Conservation (phyloP, 495 filamentous ascomycete species). For the Xylaria palmicola region DNA sequence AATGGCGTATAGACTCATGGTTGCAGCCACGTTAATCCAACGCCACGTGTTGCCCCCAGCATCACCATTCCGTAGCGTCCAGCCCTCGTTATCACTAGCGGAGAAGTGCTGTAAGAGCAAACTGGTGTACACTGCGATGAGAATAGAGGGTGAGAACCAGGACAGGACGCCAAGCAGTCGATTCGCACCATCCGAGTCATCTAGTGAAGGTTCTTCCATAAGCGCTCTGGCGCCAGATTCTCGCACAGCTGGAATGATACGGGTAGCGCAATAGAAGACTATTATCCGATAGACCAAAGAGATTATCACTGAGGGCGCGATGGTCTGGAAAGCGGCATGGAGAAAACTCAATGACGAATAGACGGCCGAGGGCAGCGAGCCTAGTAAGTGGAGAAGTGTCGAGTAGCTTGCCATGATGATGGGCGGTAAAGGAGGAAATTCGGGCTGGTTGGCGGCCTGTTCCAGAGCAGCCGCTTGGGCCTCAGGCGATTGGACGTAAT, state of each 20-base stretch:
- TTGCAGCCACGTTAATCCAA: slow-evolving; percentile 87
- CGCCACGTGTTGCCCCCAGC: slow-evolving; percentile 83
- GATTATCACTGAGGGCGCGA: slow-evolving; percentile 92
- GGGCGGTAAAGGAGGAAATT: slow-evolving; percentile 91
- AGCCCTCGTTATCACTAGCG: slow-evolving; percentile 70
- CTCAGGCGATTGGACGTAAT: slow-evolving; percentile 78
- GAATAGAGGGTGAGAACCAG: slow-evolving; percentile 89
- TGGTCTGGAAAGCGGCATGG: slow-evolving; percentile 83
- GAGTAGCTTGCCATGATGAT: slow-evolving; percentile 99
- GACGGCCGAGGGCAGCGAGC: slow-evolving; percentile 76
- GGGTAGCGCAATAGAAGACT: slow-evolving; percentile 92
- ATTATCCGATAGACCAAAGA: slow-evolving; percentile 88
- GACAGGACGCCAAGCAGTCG: slow-evolving; percentile 76
- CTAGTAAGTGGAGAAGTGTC: slow-evolving; percentile 80
- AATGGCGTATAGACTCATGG: slow-evolving; percentile 84
- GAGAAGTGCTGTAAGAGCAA: slow-evolving; percentile 94
- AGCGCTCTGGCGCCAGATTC: slow-evolving; percentile 80
- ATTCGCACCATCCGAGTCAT: slow-evolving; percentile 80
- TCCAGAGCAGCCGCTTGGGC: slow-evolving; percentile 53
- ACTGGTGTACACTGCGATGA: slow-evolving; percentile 96
- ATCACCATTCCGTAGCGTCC: slow-evolving; percentile 74
- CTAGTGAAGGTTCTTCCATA: slow-evolving; percentile 76
- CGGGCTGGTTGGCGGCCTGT: slow-evolving; percentile 56
- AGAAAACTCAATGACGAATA: slow-evolving; percentile 85
- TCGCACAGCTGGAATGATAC: slow-evolving; percentile 90